phyloP scores from a whole-genome alignment of 1,284 basidiomycete genomes.

The Volvariella volvacea region DNA sequence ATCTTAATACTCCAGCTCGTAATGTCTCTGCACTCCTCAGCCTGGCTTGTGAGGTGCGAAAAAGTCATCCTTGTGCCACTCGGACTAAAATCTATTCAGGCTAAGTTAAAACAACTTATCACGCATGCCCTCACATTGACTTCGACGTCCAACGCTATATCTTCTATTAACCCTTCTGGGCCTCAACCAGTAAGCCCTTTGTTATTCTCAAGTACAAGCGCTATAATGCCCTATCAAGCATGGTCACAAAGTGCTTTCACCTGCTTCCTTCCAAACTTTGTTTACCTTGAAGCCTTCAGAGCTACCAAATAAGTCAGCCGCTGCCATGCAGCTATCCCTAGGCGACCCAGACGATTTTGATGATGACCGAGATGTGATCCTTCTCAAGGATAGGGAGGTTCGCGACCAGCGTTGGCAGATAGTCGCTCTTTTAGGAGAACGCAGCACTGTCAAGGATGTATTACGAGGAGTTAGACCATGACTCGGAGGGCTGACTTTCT shows the following conservation, averaged over 20 bases:
- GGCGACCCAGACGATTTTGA: constrained; percentile 18
- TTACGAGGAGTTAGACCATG: constrained; percentile 23
- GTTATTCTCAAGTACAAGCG: constrained; percentile 17
- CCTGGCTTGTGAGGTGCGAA: constrained; percentile 66
- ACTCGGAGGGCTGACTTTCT: background rate
- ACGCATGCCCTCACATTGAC: constrained; percentile 72
- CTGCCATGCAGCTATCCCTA: constrained; percentile 41
- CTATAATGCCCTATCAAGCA: constrained; percentile 24
- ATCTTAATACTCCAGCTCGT: constrained; percentile 52
- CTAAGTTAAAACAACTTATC: constrained; percentile 76
- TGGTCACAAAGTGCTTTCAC: constrained; percentile 44
- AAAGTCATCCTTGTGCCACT: constrained; percentile 4
- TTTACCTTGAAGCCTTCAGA: constrained; percentile 74
- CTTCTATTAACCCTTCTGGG: constrained; percentile 68
- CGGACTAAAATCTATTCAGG: constrained; percentile 31
- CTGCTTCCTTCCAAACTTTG: constrained; percentile 65
- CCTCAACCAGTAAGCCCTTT: background rate
- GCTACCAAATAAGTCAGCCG: constrained; percentile 68
- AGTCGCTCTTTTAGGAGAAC: constrained; percentile 63
- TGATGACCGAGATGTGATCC: constrained; percentile 45
- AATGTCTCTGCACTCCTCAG: constrained; percentile 63
- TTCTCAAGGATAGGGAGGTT: constrained; percentile 58
- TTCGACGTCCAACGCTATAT: constrained; percentile 65
- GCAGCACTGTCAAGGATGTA: constrained; percentile 66
- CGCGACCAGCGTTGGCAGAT: constrained; percentile 69